Evolutionary conservation across 2,329 filamentous ascomycete genomes (phyloP), one percentile per base, ranked within the genome.

Genomic region (Xylariaceae sp.): DNA sequence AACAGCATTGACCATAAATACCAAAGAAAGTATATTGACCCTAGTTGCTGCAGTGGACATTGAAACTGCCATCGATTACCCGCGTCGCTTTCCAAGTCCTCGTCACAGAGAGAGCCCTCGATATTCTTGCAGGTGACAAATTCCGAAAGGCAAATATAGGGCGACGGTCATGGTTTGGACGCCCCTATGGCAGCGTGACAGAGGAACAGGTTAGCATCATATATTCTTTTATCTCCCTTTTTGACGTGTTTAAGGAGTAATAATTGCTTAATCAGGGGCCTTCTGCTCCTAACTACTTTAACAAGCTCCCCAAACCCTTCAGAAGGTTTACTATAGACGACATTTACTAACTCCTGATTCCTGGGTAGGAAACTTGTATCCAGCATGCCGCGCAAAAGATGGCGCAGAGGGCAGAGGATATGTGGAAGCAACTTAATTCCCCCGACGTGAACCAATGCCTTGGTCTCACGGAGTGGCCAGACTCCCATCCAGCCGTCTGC

Each of bases 41-140:
- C 1, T 16, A 23, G 3, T 9, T 4, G 1, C 12, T 31, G 7
- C 17, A 62, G 4, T 78, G 78, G 61, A 71, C 71, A 3, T 64
- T 86, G 5, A 60, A 79, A 55, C 73, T 79, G 8, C 67, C 73
- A 0, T 68, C 74, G 11, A 66, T 85, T 2, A 73, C 79, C 0
- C 76, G 77, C 28, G 67, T 73, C 17, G 76, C 86, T 0, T 89
- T 88, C 62, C 76, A 79, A 9, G 80, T 88, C 23, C 76, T 90
- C 4, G 86, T 89, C 19, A 84, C 82, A 16, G 87, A 90, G 65
- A 77, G 82, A 48, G 86, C 56, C 19, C 3, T 55, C 59, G 17
- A 34, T 53, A 34, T 52, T 59, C 16, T 46, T 19, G 6, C 40
- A 23, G 16, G 6, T 14, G 24, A 12, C 19, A 17, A n/a, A n/a